phyloP scores from a whole-genome alignment of 768 basidiomycete genomes.

The Peribolospora kevripleyi region DNA sequence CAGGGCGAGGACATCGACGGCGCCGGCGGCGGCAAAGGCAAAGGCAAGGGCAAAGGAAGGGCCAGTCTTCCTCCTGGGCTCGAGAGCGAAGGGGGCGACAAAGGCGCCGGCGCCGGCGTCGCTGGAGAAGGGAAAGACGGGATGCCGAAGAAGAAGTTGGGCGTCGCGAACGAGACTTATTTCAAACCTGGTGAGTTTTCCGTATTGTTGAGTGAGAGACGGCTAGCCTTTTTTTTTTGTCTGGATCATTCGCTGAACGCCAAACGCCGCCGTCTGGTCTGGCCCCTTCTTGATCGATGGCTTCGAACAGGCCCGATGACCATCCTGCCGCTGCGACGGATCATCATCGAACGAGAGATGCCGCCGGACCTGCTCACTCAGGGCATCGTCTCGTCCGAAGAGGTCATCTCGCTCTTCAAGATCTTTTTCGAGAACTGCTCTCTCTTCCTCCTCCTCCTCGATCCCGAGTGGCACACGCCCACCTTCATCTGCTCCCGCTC shows the following conservation, averaged over 20 bases:
- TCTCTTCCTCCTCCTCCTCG: conserved; percentile 43
- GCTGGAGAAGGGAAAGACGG: neutral
- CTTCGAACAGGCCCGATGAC: neutral
- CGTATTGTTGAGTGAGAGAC: neutral
- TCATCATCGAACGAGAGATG: conserved; percentile 12
- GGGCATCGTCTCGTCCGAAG: conserved; percentile 46
- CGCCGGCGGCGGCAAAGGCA: conserved; percentile 3
- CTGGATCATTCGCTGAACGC: conserved; percentile 36
- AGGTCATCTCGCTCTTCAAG: conserved; percentile 73
- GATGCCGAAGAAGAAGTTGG: conserved; percentile 6
- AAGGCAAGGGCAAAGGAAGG: conserved; percentile 4
- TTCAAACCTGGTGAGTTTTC: conserved; percentile 11
- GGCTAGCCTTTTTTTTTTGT: conserved; percentile 25
- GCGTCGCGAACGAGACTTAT: conserved; percentile 11
- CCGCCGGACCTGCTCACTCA: conserved; percentile 4
- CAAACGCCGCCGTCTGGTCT: conserved; percentile 21
- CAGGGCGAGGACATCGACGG: neutral
- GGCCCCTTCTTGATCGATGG: neutral
- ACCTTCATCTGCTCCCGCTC: conserved; percentile 79
- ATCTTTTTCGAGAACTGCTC: conserved; percentile 26
- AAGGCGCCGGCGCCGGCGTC: neutral
- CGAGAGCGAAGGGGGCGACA: neutral
- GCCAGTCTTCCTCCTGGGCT: neutral
- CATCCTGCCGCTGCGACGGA: conserved; percentile 12
- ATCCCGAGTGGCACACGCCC: conserved; percentile 76